Evolutionary conservation across 306 rosid genomes (phyloP), one percentile per base, ranked within the genome.

Genomic region (Neltuma alba): DNA sequence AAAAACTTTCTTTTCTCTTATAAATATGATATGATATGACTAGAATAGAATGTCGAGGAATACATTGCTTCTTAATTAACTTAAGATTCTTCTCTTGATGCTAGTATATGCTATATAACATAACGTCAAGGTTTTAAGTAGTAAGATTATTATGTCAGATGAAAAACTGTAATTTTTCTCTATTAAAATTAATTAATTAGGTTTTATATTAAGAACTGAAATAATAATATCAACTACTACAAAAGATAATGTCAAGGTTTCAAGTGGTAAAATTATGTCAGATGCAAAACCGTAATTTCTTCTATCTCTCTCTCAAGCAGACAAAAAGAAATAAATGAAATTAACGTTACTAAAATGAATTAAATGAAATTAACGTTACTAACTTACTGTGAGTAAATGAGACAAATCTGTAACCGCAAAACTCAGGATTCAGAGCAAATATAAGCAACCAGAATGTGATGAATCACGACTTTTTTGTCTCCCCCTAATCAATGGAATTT

Each of bases 401-500:
- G 47, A 58, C 34, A 75, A 40, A 21, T 27, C 37, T 60, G 64
- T 12, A 25, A 12, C 34, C 9, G 4, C n/a, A 42, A 1, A 50
- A 61, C 28, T 3, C 34, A 40, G 30, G 4, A 20, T 66, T 37
- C 33, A 38, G 31, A 37, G 16, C 1, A 0, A n/a, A 14, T 15
- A 55, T 4, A 33, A 2, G 2, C 3, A 4, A 33, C 60, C 25
- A n/a, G 45, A 23, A n/a, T 5, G 4, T 9, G 65, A 31, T 9
- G 45, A 31, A 11, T 75, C 27, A 33, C 18, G 55, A 55, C 54
- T 30, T 62, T 79, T 79, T 74, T 75, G 73, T 83, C 70, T 75
- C 58, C 58, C 71, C 71, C 7, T 14, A 69, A 60, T 83, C 25
- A 82, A 67, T 83, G 76, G 38, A 40, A 45, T 85, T 83, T 78